Evolutionary conservation across 208 protist genomes (phyloP), one percentile per base, ranked within the genome.

Genomic region (Eutreptiella sp.): DNA sequence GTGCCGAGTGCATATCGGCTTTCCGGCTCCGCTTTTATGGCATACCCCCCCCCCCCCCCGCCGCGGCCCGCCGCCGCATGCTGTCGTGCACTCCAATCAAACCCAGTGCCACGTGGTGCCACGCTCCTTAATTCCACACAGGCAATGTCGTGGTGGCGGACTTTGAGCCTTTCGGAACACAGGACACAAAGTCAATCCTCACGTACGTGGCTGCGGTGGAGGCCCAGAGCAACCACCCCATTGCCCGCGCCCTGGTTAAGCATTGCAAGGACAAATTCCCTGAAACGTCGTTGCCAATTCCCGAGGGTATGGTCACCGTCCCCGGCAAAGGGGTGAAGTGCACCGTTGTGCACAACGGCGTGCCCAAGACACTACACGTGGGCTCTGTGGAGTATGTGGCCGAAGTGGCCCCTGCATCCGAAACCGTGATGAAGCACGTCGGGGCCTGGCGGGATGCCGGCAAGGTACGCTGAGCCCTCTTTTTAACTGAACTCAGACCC

Each of bases 171-270:
- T 33, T 24, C 29, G 27, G 23, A 36, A 23, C 11, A 3, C 16
- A 9, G 19, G 48, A 61, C 21, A 19, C 3, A 48, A 19, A 4
- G 4, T 38, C 28, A 19, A n/a, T 41, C 28, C 28, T n/a, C 28
- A 50, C 11, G 9, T n/a, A 11, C 19, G 63, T 92, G 0, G 69
- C 38, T 3, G 46, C 69, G 9, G 79, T 84, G 9, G 81, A 87
- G 62, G 73, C 43, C 34, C 73, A 78, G 21, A 87, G 78, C 4
- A 82, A 73, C 23, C 92, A 96, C 66, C 90, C 90, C 2, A 63
- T 94, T 14, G 88, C 88, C 7, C 77, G 79, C 48, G 88, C 90
- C 1, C 75, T 95, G 9, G 45, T 70, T 3, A 68, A 68, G 9
- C 43, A 79, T 29, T 48, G 48, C n/a, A 71, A 50, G 14, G 14